phyloP scores from a whole-genome alignment of 768 basidiomycete species.

The Mycena chlorophos region DNA sequence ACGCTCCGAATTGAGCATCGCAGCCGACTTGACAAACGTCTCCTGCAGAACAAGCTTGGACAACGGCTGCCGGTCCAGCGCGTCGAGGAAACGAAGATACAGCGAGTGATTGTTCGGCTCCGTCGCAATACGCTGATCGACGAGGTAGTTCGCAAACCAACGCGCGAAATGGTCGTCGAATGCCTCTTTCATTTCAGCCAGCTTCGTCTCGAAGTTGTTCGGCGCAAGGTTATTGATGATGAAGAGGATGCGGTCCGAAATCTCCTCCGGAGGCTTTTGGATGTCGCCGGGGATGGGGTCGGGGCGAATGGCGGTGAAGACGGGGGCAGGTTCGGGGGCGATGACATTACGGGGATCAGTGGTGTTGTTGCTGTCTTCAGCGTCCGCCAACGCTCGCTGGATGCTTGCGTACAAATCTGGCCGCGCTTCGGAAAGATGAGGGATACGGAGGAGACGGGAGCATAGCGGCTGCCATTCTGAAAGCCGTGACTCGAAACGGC shows the following conservation, averaged over 20 bases:
- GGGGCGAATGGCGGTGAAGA: constrained; percentile 79
- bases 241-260: constrained; percentile 93
- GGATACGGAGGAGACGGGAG: constrained; percentile 82
- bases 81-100: constrained; percentile 91
- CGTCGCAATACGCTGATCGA: constrained; percentile 91
- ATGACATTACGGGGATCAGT: constrained; percentile 38
- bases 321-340: constrained; percentile 45
- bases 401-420: constrained; percentile 77
- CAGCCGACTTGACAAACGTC: constrained; percentile 84
- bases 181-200: constrained; percentile 79
- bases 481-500: constrained; percentile 83
- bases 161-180: constrained; percentile 83
- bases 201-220: constrained; percentile 87
- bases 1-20: constrained; percentile 88
- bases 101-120: constrained; percentile 97
- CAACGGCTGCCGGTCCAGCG: constrained; percentile 66
- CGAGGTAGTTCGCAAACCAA: constrained; percentile 98
- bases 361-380: constrained; percentile 46
- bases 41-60: constrained; percentile 87
- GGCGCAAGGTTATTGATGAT: constrained; percentile 98
- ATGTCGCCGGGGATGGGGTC: constrained; percentile 65
- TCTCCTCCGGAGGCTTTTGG: constrained; percentile 75
- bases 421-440: constrained; percentile 80
- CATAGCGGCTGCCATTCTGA: constrained; percentile 93
- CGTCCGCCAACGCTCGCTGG: constrained; percentile 64